Base-by-base conservation (phyloP, 495 filamentous ascomycete genomes). In the Aspergillus wentii region DNA sequence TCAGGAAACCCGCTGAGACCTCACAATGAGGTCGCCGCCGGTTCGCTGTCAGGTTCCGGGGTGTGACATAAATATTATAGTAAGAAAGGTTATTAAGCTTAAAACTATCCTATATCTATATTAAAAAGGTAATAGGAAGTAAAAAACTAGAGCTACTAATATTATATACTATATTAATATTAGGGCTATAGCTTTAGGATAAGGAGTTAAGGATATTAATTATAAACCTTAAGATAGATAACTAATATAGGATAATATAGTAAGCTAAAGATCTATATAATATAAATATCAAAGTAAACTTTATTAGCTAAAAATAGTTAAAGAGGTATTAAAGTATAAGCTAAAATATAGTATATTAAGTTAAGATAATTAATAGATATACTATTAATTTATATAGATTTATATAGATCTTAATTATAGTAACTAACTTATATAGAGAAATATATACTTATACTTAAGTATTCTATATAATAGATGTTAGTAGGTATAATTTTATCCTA, bases 101-200 rank as follows among this genome's bases (percentile, higher is more conserved):
- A n/a, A n/a, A n/a, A n/a, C n/a, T n/a, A n/a, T n/a, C n/a, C n/a
- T n/a, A n/a, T n/a, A n/a, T n/a, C n/a, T n/a, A n/a, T n/a, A n/a
- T n/a, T n/a, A n/a, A n/a, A n/a, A n/a, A n/a, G n/a, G n/a, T n/a
- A n/a, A n/a, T n/a, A n/a, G n/a, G n/a, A n/a, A n/a, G n/a, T n/a
- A 10, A 31, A 11, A 31, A 14, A 31, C 13, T 29, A 40, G 17
- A 40, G n/a, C n/a, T 34, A 34, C 17, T 25, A 25, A 25, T 25
- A 25, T 25, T 34, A 19, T 41, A 32, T 34, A 4, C 20, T 11
- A 40, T 32, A 18, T 16, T 18, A n/a, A 41, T 41, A 41, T 36
- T 16, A 29, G 17, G 23, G 11, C 17, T 29, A 30, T 16, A 40
- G 17, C 9, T 19, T 5, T 33, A 33, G 33, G 33, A 33, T 19